phyloP scores from a whole-genome alignment of 208 protist species.

The Wallacemonas collosoma region DNA sequence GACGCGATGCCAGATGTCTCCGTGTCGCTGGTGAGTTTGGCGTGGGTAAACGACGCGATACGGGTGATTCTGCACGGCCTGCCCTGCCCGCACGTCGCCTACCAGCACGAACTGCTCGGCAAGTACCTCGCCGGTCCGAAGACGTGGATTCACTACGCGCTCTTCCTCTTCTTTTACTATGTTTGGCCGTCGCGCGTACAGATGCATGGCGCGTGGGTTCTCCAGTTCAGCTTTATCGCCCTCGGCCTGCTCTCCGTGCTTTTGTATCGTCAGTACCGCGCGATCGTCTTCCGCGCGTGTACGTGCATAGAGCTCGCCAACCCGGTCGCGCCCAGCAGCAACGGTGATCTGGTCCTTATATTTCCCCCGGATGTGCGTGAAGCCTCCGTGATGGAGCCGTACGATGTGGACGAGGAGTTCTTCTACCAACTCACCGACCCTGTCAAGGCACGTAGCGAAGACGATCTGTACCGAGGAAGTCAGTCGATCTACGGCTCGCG shows the following conservation, averaged over 20 bases:
- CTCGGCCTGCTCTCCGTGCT: slow-evolving; percentile 24
- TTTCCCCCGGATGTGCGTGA: slow-evolving; percentile 35
- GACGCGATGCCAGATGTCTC: not conserved
- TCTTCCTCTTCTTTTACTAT: slow-evolving; percentile 49
- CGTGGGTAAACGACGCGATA: slow-evolving; percentile 37
- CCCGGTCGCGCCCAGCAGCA: slow-evolving; percentile 58
- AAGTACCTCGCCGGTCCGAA: slow-evolving; percentile 5
- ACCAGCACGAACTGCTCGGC: slow-evolving; percentile 19
- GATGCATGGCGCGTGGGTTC: slow-evolving; percentile 52
- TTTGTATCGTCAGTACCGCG: slow-evolving; percentile 48
- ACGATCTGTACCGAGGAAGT: not conserved
- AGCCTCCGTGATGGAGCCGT: slow-evolving; percentile 13
- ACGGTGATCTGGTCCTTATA: slow-evolving; percentile 64
- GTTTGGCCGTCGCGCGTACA: slow-evolving; percentile 46
- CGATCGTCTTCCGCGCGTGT: slow-evolving; percentile 40
- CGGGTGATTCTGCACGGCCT: slow-evolving; percentile 56
- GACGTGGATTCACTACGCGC: slow-evolving; percentile 11
- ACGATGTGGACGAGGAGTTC: slow-evolving; percentile 37
- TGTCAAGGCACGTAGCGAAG: slow-evolving; percentile 29
- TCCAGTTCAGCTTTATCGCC: slow-evolving; percentile 54
- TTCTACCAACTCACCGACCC: slow-evolving; percentile 44
- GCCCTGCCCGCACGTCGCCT: slow-evolving; percentile 42
- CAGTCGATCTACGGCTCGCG: slow-evolving; percentile 55
- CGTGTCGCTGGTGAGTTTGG: slow-evolving; percentile 27
- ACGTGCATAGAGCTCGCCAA: slow-evolving; percentile 77